Evolutionary conservation across 805 yeast species (phyloP), one percentile per base, ranked within the genome.

Genomic region (Candida tibetensis): DNA sequence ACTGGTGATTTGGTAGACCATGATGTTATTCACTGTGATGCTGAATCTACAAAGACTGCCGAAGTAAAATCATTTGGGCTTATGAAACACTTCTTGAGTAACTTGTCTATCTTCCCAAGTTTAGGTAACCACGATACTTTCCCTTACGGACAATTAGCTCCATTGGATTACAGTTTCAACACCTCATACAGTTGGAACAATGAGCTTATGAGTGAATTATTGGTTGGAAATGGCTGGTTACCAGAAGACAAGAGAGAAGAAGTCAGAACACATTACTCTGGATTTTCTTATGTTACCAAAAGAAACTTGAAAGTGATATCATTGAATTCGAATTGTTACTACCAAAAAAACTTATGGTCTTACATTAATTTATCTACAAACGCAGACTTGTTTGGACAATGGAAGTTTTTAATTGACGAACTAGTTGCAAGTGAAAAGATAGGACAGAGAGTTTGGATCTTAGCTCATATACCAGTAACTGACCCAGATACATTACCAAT

Each of bases 1-100:
- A 82, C 88, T 4, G 89, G 89, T 40, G 90, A 82, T 52, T 66
- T 81, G 53, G 82, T 82, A 37, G 88, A 82, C 55, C 90, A 82
- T 52, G 81, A 76, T 47, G 77, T 73, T 40, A 51, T 64, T 9
- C 66, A 69, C 32, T 69, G 72, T 50, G 72, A 73, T 33, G 66
- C 74, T 31, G 85, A 80, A 29, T 74, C 77, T 41, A 89, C 85
- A 44, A 86, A 70, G 5, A 85, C 72, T 6, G 81, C 82, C 6
- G 95, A 84, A 38, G 79, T 88, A 38, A 82, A 66, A 52, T 79
- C 84, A 44, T 86, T 83, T 30, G 74, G 68, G 12, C 72, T 80
- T 42, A 66, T 82, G 68, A 82, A 81, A 42, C 59, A 60, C 38
- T 67, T 49, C 47, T 67, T 82, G 40, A 62, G 69, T 14, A 64